These are phyloP conservation scores for Fusarium sp. DNA, from an alignment of 2,329 filamentous ascomycete species.

Conservation along the genomic window DNA sequence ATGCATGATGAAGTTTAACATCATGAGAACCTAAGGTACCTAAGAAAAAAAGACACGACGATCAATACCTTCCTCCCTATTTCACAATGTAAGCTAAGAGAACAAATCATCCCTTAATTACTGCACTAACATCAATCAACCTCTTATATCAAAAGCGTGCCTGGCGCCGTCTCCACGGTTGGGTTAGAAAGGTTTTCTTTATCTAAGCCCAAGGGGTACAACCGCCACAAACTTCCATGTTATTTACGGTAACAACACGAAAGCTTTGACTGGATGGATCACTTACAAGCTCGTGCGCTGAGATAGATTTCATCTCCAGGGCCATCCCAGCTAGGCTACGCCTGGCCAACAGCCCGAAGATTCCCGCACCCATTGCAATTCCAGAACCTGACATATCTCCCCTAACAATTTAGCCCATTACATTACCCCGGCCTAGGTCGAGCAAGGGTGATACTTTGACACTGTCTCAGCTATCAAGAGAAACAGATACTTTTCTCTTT, in stretches of 20 bases:
- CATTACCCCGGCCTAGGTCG: neutral
- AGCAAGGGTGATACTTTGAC: slow-evolving; percentile 11
- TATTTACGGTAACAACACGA: slow-evolving; percentile 11
- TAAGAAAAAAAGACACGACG: slow-evolving; percentile 2
- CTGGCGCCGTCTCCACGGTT: slow-evolving; percentile 34
- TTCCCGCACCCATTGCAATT: slow-evolving; percentile 28
- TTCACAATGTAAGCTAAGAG: neutral
- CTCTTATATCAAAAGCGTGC: slow-evolving; percentile 14
- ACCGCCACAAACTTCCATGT: neutral
- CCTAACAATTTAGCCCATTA: neutral
- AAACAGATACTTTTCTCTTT: neutral
- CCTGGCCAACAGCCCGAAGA: slow-evolving; percentile 33
- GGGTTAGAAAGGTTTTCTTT: slow-evolving; percentile 12
- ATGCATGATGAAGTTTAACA: neutral
- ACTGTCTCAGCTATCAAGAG: slow-evolving; percentile 21
- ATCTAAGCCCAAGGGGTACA: slow-evolving; percentile 20
- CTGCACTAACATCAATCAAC: neutral
- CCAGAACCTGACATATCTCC: slow-evolving; percentile 22
- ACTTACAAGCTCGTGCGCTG: slow-evolving; percentile 22
- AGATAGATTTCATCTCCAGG: slow-evolving; percentile 34
- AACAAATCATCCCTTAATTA: neutral
- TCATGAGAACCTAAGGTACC: neutral
- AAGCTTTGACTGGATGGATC: slow-evolving; percentile 2
- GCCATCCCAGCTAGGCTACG: slow-evolving; percentile 23
- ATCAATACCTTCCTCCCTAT: neutral